Percentiles rank a stretch among this genome's conserved stretches.
phyloP scores from a whole-genome alignment of 2,329 filamentous ascomycete genomes.

The Cadophora malorum region DNA sequence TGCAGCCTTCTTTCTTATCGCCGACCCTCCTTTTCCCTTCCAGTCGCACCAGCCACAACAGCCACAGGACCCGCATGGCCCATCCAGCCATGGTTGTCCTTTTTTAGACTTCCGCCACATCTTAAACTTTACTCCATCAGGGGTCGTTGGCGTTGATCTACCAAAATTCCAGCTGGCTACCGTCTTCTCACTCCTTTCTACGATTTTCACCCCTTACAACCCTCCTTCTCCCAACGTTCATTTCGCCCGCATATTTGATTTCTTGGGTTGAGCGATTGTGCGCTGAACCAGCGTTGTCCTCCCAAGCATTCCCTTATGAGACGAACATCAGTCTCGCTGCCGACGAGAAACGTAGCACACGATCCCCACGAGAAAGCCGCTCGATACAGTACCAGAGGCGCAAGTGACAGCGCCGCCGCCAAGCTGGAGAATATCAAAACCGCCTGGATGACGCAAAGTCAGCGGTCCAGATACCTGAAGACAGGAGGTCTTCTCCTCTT shows the following conservation, averaged over 20 bases:
- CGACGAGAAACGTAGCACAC: constrained; percentile 64
- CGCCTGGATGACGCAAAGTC: constrained; percentile 67
- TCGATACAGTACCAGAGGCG: constrained; percentile 59
- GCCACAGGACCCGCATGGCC: background rate
- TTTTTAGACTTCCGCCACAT: constrained; percentile 26
- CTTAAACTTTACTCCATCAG: constrained; percentile 18
- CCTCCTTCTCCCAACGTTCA: constrained; percentile 9
- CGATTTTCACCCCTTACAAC: constrained; percentile 13
- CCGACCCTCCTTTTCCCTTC: background rate
- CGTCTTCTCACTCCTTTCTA: constrained; percentile 22
- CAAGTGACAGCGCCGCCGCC: constrained; percentile 48
- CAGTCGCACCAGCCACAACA: background rate
- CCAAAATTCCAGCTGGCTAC: constrained; percentile 14
- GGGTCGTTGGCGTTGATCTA: constrained; percentile 11
- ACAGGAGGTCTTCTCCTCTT: constrained; percentile 66
- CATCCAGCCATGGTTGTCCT: background rate
- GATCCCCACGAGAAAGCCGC: constrained; percentile 71
- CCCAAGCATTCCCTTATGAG: constrained; percentile 56
- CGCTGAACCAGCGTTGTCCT: constrained; percentile 23
- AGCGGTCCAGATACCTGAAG: constrained; percentile 70
- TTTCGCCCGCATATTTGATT: constrained; percentile 16
- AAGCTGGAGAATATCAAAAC: constrained; percentile 62
- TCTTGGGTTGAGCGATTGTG: constrained; percentile 24
- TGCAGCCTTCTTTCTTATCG: constrained; percentile 15
- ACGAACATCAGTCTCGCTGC: constrained; percentile 69